phyloP scores from a whole-genome alignment of 2,329 filamentous ascomycete genomes.

The Paecilomyces sp. region DNA sequence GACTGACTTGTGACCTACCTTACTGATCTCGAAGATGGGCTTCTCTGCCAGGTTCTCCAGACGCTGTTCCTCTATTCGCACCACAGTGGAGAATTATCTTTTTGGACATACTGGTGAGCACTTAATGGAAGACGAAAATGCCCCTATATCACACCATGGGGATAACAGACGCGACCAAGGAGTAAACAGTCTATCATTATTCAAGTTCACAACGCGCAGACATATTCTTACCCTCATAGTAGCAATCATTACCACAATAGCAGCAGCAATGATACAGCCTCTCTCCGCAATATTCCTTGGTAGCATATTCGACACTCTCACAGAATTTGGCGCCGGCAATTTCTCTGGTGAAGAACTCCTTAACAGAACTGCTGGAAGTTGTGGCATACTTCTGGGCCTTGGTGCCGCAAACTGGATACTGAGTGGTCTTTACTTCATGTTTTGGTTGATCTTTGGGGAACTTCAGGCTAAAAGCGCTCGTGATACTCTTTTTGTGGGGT shows the following conservation, averaged over 20 bases:
- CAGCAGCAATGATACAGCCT: constrained; percentile 58
- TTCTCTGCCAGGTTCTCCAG: background rate
- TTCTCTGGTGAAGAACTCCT: constrained; percentile 48
- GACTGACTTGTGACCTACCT: no score
- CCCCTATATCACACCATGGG: background rate
- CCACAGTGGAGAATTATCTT: background rate
- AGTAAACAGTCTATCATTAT: constrained; percentile 51
- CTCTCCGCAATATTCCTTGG: constrained; percentile 65
- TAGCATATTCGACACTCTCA: constrained; percentile 64
- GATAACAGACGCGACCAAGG: background rate
- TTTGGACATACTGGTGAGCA: background rate
- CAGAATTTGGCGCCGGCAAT: constrained; percentile 54
- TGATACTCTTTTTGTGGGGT: constrained; percentile 55
- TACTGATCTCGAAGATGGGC: background rate
- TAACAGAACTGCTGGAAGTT: constrained; percentile 51
- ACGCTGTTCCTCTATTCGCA: background rate
- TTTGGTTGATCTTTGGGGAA: constrained; percentile 76
- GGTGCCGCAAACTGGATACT: constrained; percentile 61
- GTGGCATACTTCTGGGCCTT: constrained; percentile 55
- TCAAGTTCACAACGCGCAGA: constrained; percentile 61
- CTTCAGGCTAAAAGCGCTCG: constrained; percentile 64
- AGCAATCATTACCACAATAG: constrained; percentile 50
- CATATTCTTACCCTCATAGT: constrained; percentile 51
- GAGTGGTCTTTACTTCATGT: constrained; percentile 58
- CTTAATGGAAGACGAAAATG: background rate